Evolutionary conservation across 176 grass and related monocot species (phyloP), one percentile per base, ranked within the genome.

Genomic region (Pharus latifolius): DNA sequence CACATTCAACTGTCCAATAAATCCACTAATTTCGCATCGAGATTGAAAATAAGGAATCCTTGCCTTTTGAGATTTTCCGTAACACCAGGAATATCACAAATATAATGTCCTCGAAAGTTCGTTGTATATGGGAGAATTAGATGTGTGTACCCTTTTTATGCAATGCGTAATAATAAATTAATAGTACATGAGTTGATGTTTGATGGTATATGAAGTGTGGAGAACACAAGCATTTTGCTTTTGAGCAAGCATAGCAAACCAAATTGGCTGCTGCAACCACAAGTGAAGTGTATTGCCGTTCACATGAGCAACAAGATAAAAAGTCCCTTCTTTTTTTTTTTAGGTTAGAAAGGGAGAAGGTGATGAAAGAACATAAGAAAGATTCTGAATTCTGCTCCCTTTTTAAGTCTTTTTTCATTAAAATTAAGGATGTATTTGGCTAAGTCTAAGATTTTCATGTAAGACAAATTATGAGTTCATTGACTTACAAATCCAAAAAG

Each of bases 211-310:
- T 37, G 53, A 74, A 79, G 45, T 37, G 18, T 6, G 54, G 33
- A 56, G 38, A 4, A 56, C 5, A 41, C 13, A 35, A 34, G 22
- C 23, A 4, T 49, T n/a, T n/a, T n/a, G n/a, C n/a, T n/a, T n/a
- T n/a, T 45, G 19, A 62, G 63, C 63, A 73, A 49, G 61, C 62
- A 62, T 56, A 65, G 58, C 58, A 80, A 80, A 56, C 54, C 67
- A 63, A 63, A 63, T 53, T 13, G 56, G 56, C 56, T 43, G 13
- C 45, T 24, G 18, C 77, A 25, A 10, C 32, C 49, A 19, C 10
- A 10, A 33, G 46, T 17, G 11, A 18, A 62, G 8, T 22, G 3
- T 18, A 18, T 11, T 56, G 41, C 28, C 11, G 38, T 78, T 60
- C 38, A 65, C 49, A 80, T 72, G 17, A 26, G n/a, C 37, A 44